Evolutionary conservation across 768 basidiomycete genomes (phyloP).

Genomic region (Chalciporus pseudorubinellus): DNA sequence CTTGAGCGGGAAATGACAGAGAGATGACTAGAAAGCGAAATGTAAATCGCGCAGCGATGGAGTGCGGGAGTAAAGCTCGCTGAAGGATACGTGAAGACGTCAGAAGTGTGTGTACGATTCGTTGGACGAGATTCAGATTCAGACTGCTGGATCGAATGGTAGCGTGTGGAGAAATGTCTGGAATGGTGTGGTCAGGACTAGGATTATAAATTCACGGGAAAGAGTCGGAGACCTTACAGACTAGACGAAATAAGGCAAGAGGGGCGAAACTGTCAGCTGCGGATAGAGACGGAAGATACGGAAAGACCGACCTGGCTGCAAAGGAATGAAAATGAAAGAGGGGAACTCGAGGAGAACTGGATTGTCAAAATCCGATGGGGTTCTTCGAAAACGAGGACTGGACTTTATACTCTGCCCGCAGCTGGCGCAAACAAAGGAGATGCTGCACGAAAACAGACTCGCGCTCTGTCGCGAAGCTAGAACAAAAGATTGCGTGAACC

Average conservation of each 20-base stretch:
- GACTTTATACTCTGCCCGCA: conserved; percentile 25
- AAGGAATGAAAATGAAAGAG: conserved; percentile 6
- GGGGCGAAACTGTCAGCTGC: conserved; percentile 12
- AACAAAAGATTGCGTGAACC: conserved; percentile 29
- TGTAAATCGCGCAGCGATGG: conserved; percentile 33
- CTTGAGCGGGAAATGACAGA: conserved; percentile 5
- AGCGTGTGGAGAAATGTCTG: conserved; percentile 6
- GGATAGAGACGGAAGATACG: not conserved
- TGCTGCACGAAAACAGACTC: conserved; percentile 5
- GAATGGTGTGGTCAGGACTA: not conserved
- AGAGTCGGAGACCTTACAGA: conserved; percentile 24
- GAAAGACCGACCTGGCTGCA: conserved; percentile 29
- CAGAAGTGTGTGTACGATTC: conserved; percentile 4
- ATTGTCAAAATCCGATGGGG: conserved; percentile 38
- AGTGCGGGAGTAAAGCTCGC: conserved; percentile 23
- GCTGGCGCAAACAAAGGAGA: conserved; percentile 9
- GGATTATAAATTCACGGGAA: not conserved
- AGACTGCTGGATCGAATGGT: conserved; percentile 24
- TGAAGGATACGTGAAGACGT: conserved; percentile 29
- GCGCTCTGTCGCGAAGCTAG: conserved; percentile 29
- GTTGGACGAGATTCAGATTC: conserved; percentile 24
- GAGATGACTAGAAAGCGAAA: conserved; percentile 21
- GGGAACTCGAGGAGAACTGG: conserved; percentile 14
- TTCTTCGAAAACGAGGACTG: not conserved
- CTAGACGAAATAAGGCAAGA: conserved; percentile 9